Percentiles rank a stretch among this genome's conserved stretches.
phyloP scores from a whole-genome alignment of 768 basidiomycete genomes.

The Ephemerocybe angulata region DNA sequence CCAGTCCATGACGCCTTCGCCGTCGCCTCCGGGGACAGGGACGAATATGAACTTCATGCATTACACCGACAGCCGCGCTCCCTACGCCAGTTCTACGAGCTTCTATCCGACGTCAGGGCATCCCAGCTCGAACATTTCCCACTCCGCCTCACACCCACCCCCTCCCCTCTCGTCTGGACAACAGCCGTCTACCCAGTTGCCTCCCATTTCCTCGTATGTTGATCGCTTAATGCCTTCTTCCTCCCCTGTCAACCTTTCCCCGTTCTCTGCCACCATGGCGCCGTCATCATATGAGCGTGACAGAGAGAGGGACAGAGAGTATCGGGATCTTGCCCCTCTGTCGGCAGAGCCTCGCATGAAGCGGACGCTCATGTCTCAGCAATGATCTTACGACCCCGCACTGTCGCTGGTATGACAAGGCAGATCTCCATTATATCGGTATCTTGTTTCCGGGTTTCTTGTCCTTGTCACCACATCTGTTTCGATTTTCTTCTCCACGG shows the following conservation, averaged over 20 bases:
- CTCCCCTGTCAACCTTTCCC: slow-evolving; percentile 39
- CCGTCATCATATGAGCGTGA: slow-evolving; percentile 56
- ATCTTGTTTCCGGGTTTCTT: neutral
- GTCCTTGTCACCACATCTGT: neutral
- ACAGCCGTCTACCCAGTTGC: slow-evolving; percentile 27
- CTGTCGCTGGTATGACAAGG: slow-evolving; percentile 7
- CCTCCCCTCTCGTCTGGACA: slow-evolving; percentile 14
- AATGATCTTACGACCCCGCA: slow-evolving; percentile 25
- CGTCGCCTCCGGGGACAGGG: slow-evolving; percentile 60
- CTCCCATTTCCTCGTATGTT: slow-evolving; percentile 32
- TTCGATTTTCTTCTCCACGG: slow-evolving; percentile 1
- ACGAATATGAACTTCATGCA: slow-evolving; percentile 54
- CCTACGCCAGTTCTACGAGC: slow-evolving; percentile 29
- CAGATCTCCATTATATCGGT: neutral
- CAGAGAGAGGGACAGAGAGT: slow-evolving; percentile 44
- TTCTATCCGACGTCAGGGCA: slow-evolving; percentile 49
- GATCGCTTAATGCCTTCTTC: slow-evolving; percentile 33
- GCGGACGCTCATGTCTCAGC: slow-evolving; percentile 36
- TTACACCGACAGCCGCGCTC: slow-evolving; percentile 39
- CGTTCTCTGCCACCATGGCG: slow-evolving; percentile 32
- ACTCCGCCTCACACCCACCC: slow-evolving; percentile 22
- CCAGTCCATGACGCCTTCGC: slow-evolving; percentile 50
- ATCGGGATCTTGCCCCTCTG: slow-evolving; percentile 38
- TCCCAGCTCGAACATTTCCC: slow-evolving; percentile 34
- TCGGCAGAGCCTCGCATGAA: slow-evolving; percentile 39